Base-by-base conservation (phyloP, 441 rosid species). In the Erysimum cheiri region DNA sequence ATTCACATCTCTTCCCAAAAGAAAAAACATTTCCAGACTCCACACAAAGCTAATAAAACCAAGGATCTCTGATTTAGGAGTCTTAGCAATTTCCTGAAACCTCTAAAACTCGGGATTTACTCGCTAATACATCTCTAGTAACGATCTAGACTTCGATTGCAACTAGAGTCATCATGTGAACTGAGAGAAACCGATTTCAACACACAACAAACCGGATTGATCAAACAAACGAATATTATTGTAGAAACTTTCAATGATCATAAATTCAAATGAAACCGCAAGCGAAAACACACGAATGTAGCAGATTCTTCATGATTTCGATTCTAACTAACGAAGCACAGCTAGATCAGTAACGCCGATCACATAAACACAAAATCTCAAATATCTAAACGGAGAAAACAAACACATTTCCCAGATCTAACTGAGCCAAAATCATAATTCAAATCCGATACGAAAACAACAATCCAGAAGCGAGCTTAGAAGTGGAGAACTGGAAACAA, bases 341-440 rank as follows among this genome's bases (percentile, higher is more conserved):
- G 4, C 8, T 39, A 48, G 67, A 72, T 72, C 59, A 68, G 19
- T 68, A 22, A 0, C 53, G 3, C 32, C 12, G 49, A 62, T 75
- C 60, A 53, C 60, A 55, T 8, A 26, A 31, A 11, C 54, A 29
- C n/a, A 5, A 35, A 63, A 62, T 3, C 48, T 32, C 22, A 50
- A 22, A 57, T 56, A 69, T 75, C 75, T 57, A 70, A 67, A 11
- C 41, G 1, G 32, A 49, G 24, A 9, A 70, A 33, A 33, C 57
- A 53, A 74, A 73, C 60, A 63, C 33, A 73, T 67, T 12, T 24
- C n/a, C 29, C 68, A 52, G 77, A 74, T 74, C 73, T 44, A 74
- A 32, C 24, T 48, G 72, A 67, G 62, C 68, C 35, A 44, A 33
- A 55, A 43, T 55, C 44, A 35, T 5, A 12, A 40, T 28, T 53